A percentile compares a stretch with the other conserved stretches of the same genome.
Evolutionary conservation across 176 grass and related monocot genomes (phyloP).

Genomic region (Paspalum vaginatum): DNA sequence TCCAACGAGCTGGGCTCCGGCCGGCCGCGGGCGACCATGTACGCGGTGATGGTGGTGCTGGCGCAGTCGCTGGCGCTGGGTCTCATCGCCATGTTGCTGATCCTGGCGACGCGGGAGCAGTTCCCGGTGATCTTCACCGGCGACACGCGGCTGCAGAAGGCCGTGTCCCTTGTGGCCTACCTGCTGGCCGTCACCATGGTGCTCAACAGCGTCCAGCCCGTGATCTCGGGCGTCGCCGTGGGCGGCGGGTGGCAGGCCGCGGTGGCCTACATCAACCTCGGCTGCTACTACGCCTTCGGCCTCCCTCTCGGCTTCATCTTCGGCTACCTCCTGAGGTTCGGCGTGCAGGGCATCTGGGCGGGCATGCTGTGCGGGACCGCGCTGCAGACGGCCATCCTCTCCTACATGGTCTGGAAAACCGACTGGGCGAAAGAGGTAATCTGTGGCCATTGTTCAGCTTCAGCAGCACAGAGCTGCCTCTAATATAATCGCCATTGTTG

Average conservation of each 20-base stretch:
- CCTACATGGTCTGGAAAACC: constrained; percentile 64
- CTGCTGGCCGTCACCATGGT: constrained; percentile 84
- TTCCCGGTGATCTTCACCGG: constrained; percentile 72
- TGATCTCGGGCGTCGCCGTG: constrained; percentile 83
- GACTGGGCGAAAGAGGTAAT: constrained; percentile 74
- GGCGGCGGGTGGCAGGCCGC: constrained; percentile 80
- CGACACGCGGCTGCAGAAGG: constrained; percentile 60
- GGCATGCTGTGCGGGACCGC: constrained; percentile 77
- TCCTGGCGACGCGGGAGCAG: constrained; percentile 42
- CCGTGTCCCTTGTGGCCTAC: constrained; percentile 58
- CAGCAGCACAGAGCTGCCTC: too few species aligned
- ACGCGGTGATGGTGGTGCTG: constrained; percentile 71
- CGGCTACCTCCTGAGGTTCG: constrained; percentile 67
- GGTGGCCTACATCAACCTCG: constrained; percentile 88
- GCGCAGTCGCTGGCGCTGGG: constrained; percentile 69
- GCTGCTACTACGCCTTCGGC: constrained; percentile 81
- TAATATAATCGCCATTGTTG: not conserved
- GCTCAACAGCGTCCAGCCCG: constrained; percentile 90
- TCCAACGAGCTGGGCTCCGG: constrained; percentile 88
- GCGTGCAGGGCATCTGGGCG: constrained; percentile 81
- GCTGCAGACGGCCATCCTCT: constrained; percentile 64
- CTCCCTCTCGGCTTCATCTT: constrained; percentile 77
- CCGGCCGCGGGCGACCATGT: constrained; percentile 55
- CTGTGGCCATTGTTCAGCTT: too few species aligned
- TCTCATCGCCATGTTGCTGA: constrained; percentile 48